These are phyloP conservation scores for Schizochytrium sp. DNA, from an alignment of 108 stramenopile species.

Conservation along the genomic window DNA sequence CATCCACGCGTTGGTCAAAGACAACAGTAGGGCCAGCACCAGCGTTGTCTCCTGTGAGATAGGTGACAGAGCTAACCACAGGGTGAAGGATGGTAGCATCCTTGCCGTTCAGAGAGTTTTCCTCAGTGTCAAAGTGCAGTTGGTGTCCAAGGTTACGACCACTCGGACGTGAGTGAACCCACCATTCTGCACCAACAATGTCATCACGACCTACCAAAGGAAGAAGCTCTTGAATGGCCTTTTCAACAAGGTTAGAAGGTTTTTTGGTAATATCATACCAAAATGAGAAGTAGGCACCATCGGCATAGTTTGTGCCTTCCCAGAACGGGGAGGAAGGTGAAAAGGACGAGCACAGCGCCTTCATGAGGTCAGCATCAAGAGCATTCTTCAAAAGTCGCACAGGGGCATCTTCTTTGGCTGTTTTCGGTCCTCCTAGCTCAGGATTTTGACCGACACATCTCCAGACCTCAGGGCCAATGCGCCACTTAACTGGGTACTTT, in stretches of 20 bases:
- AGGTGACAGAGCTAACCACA: constrained; percentile 81
- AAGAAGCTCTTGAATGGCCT: constrained; percentile 4
- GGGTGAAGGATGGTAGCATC: constrained; percentile 82
- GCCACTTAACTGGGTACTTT: neutral
- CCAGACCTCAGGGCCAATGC: constrained; percentile 56
- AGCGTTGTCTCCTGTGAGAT: constrained; percentile 79
- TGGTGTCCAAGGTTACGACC: constrained; percentile 87
- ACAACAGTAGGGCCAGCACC: constrained; percentile 84
- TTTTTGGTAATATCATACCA: constrained; percentile 14
- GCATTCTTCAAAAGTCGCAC: neutral
- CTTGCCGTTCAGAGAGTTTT: constrained; percentile 78
- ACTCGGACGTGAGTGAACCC: constrained; percentile 84
- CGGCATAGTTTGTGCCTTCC: constrained; percentile 47
- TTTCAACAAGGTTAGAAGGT: constrained; percentile 33
- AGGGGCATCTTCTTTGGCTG: neutral
- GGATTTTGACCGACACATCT: neutral
- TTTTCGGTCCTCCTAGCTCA: neutral
- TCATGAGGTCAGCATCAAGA: constrained; percentile 12
- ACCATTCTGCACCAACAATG: constrained; percentile 85
- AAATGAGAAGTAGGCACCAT: constrained; percentile 38
- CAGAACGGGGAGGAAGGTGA: neutral
- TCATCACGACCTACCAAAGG: neutral
- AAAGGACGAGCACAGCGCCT: neutral
- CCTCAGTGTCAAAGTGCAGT: constrained; percentile 89
- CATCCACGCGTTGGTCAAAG: constrained; percentile 83